phyloP scores from a whole-genome alignment of 164 flowering plant species.

The Vitis labrusca region DNA sequence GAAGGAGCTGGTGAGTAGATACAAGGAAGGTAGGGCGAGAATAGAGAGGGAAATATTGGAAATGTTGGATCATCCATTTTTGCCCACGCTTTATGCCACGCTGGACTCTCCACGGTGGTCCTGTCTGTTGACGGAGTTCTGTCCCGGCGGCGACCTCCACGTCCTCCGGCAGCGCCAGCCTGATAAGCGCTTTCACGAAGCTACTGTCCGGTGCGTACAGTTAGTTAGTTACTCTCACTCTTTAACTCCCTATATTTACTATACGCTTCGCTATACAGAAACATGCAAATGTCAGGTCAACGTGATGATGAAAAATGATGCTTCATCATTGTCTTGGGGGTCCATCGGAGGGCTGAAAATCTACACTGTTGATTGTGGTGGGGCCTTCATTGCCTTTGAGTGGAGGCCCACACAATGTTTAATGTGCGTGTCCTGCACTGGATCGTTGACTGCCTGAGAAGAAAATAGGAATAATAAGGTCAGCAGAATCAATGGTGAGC shows the following conservation, averaged over 20 bases:
- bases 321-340: too few relatives aligned
- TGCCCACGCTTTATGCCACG: slow-evolving; percentile 67
- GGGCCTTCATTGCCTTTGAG: too few relatives aligned
- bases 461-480: too few relatives aligned
- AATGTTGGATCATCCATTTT: slow-evolving; percentile 69
- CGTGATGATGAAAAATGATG: not conserved
- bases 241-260: not conserved
- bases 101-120: slow-evolving; percentile 54
- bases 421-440: too few relatives aligned
- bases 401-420: too few relatives aligned
- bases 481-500: too few relatives aligned
- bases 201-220: slow-evolving; percentile 62
- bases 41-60: slow-evolving; percentile 67
- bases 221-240: not conserved
- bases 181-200: slow-evolving; percentile 51
- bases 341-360: too few relatives aligned
- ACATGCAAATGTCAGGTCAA: too few relatives aligned
- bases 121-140: slow-evolving; percentile 76
- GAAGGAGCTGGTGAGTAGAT: slow-evolving; percentile 52
- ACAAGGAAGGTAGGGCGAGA: slow-evolving; percentile 59
- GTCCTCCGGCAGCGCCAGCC: slow-evolving; percentile 74
- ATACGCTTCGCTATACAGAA: too few relatives aligned
- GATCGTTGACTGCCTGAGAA: too few relatives aligned
- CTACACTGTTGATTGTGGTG: too few relatives aligned
- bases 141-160: slow-evolving; percentile 87